A percentile compares a stretch with the other conserved stretches of the same genome.
Conservation (phyloP, 2,329 filamentous ascomycete genomes). For the Chaetomiaceae sp. region DNA sequence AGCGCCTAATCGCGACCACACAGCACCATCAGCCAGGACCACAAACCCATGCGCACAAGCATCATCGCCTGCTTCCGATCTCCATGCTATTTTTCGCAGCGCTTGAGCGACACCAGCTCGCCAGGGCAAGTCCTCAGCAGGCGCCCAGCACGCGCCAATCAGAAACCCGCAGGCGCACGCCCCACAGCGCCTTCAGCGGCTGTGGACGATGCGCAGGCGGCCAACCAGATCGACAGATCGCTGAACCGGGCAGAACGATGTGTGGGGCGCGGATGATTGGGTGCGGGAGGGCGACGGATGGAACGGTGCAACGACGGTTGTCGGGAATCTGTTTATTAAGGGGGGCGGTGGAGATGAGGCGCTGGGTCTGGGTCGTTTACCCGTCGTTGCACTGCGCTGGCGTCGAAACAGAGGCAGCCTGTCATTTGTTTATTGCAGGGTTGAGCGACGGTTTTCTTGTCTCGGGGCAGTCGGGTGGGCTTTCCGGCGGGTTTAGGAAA, state of each 20-base stretch:
- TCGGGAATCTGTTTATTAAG: slow-evolving; percentile 6
- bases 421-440: too few relatives aligned
- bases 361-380: slow-evolving; percentile 4
- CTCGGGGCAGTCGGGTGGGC: too few relatives aligned
- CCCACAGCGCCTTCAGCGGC: slow-evolving; percentile 10
- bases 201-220: neutral
- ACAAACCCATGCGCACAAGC: slow-evolving; percentile 14
- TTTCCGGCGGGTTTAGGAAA: too few relatives aligned
- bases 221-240: slow-evolving; percentile 5
- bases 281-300: neutral
- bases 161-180: neutral
- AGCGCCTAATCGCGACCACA: slow-evolving; percentile 4
- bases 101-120: neutral
- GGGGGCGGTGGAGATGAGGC: neutral
- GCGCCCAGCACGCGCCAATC: slow-evolving; percentile 16
- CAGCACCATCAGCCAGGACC: neutral
- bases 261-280: slow-evolving; percentile 2
- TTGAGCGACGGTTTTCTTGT: too few relatives aligned
- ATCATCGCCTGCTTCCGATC: neutral
- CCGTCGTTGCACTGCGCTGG: neutral
- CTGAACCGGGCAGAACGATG: neutral
- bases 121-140: slow-evolving; percentile 9
- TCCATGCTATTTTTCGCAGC: slow-evolving; percentile 5
- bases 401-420: too few relatives aligned
- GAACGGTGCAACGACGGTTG: slow-evolving; percentile 6